Evolutionary conservation across 345 rosid genomes (phyloP).

Genomic region (Brassica cretica): DNA sequence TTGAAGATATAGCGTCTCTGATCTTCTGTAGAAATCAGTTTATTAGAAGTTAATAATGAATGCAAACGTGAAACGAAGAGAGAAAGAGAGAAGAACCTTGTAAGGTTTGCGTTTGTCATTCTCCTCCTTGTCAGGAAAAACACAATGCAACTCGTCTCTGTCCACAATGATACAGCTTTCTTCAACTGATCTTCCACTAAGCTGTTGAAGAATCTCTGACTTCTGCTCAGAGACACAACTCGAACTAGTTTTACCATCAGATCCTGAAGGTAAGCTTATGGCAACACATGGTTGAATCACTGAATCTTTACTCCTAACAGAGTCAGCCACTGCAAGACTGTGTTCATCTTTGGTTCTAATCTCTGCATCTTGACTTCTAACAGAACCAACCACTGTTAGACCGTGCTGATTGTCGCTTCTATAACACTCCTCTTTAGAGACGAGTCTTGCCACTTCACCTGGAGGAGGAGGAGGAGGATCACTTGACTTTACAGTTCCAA

Average conservation of each 20-base stretch:
- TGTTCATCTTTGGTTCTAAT: neutral
- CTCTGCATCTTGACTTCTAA: conserved; percentile 21
- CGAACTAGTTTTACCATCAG: conserved; percentile 35
- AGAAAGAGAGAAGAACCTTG: conserved; percentile 47
- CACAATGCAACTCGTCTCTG: conserved; percentile 47
- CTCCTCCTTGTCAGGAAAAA: conserved; percentile 34
- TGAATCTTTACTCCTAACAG: conserved; percentile 27
- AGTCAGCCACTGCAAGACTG: neutral
- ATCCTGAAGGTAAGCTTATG: conserved; percentile 20
- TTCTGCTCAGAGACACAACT: conserved; percentile 32
- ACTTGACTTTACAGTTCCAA: conserved; percentile 30
- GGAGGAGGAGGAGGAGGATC: conserved; percentile 29
- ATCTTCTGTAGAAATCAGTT: conserved; percentile 41
- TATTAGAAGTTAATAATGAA: neutral
- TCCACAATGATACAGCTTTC: conserved; percentile 69
- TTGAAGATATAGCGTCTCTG: conserved; percentile 56
- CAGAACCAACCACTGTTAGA: neutral
- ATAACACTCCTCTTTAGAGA: neutral
- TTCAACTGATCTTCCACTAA: conserved; percentile 47
- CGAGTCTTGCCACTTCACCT: conserved; percentile 28
- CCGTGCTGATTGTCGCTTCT: neutral
- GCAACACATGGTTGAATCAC: conserved; percentile 20
- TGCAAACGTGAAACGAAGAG: neutral
- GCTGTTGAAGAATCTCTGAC: conserved; percentile 33
- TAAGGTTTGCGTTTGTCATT: conserved; percentile 52